phyloP scores from a whole-genome alignment of 176 grass and related monocot genomes.

The Ensete ventricosum region DNA sequence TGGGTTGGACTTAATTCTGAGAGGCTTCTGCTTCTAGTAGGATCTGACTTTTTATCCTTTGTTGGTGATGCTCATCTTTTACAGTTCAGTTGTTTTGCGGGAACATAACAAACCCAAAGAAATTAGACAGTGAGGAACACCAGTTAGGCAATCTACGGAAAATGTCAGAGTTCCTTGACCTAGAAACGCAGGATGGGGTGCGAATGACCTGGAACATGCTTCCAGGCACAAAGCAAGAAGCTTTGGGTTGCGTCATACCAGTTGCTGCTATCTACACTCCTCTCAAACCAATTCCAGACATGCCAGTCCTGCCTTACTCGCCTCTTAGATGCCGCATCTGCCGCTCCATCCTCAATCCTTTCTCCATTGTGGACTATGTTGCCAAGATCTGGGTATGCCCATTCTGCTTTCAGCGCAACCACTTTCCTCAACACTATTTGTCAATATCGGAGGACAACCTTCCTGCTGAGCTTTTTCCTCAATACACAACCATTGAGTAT shows the following conservation, averaged over 20 bases:
- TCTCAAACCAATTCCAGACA: constrained; percentile 49
- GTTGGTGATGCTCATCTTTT: neutral
- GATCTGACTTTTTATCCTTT: neutral
- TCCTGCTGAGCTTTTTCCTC: constrained; percentile 71
- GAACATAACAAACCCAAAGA: neutral
- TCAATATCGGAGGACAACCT: constrained; percentile 67
- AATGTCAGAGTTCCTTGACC: constrained; percentile 88
- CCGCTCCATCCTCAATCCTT: constrained; percentile 72
- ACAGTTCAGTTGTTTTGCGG: neutral
- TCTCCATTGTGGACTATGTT: constrained; percentile 65
- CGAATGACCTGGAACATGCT: constrained; percentile 95
- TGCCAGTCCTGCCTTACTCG: constrained; percentile 58
- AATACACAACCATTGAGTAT: constrained; percentile 75
- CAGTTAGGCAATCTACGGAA: neutral
- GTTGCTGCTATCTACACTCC: constrained; percentile 74
- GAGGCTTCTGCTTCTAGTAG: neutral
- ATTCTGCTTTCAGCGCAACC: constrained; percentile 93
- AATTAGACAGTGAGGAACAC: neutral
- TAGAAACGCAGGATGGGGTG: constrained; percentile 72
- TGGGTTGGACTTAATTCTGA: neutral
- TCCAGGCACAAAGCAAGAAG: constrained; percentile 74
- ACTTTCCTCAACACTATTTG: constrained; percentile 67
- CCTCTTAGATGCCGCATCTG: constrained; percentile 84
- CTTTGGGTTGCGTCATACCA: constrained; percentile 50
- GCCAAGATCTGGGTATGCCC: constrained; percentile 91